Percentiles rank a stretch among this genome's conserved stretches.
Conservation (phyloP, 257 asterid species). For the Eucommia ulmoides region DNA sequence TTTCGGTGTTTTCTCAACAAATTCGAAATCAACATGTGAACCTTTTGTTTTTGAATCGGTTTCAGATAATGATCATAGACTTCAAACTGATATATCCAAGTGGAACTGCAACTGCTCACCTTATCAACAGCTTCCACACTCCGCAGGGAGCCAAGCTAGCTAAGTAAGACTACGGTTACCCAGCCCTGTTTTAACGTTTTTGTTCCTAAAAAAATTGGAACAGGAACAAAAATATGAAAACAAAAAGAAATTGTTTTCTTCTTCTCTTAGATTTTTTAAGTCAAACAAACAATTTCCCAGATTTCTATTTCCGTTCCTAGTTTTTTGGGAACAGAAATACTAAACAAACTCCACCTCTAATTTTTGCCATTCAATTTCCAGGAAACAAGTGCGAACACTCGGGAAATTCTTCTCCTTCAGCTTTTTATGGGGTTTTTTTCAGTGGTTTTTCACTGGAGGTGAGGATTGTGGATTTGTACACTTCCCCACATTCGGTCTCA, state of each 20-base stretch:
- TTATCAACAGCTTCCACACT: conserved; percentile 92
- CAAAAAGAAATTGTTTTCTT: too few species aligned
- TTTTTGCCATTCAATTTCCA: conserved; percentile 15
- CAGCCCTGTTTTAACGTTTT: too few species aligned
- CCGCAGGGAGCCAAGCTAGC: conserved; percentile 94
- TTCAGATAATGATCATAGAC: conserved; percentile 85
- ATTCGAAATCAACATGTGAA: too few species aligned
- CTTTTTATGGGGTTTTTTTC: too few species aligned
- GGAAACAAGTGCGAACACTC: conserved; percentile 77
- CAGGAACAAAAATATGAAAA: too few species aligned
- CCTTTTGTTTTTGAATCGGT: neutral
- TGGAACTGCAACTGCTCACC: conserved; percentile 97
- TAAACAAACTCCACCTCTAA: neutral
- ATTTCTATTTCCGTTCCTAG: too few species aligned
- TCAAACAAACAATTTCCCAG: neutral
- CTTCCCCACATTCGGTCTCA: conserved; percentile 86
- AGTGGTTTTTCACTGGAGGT: conserved; percentile 89
- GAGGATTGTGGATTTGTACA: conserved; percentile 67
- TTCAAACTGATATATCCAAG: conserved; percentile 86
- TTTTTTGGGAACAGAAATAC: too few species aligned
- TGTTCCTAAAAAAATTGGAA: too few species aligned
- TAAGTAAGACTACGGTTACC: conserved; percentile 56
- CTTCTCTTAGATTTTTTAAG: too few species aligned
- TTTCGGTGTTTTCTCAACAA: too few species aligned
- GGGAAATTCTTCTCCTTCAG: conserved; percentile 91